A percentile compares a stretch with the other conserved stretches of the same genome.
Evolutionary conservation across 441 rosid species (phyloP).

Genomic region (Croton laevigatus): DNA sequence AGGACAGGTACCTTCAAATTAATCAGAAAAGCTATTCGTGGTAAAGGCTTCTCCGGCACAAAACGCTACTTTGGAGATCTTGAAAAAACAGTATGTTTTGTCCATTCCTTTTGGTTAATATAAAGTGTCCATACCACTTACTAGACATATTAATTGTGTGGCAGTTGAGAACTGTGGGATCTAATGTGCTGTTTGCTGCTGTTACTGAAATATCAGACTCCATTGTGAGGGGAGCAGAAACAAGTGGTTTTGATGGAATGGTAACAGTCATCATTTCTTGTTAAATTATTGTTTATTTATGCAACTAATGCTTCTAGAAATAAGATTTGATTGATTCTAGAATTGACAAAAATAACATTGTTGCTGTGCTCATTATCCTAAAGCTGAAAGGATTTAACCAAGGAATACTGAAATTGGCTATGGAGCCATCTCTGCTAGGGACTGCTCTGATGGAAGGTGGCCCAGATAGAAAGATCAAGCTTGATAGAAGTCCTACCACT

Average conservation of each 20-base stretch:
- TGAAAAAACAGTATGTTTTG: conserved; percentile 73
- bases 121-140: conserved; percentile 17
- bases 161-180: conserved; percentile 88
- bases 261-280: conserved; percentile 36
- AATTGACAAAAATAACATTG: conserved; percentile 15
- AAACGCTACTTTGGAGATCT: conserved; percentile 95
- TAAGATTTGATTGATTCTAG: conserved; percentile 2
- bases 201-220: conserved; percentile 95
- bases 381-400: conserved; percentile 89
- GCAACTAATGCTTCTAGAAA: conserved; percentile 2
- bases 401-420: conserved; percentile 88
- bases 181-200: conserved; percentile 81
- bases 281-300: not conserved
- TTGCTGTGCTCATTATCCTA: conserved; percentile 18
- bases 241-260: conserved; percentile 95
- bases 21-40: conserved; percentile 70
- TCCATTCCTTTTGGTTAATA: conserved; percentile 13
- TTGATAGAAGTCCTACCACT: conserved; percentile 79
- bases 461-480: conserved; percentile 86
- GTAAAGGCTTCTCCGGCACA: conserved; percentile 82
- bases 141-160: conserved; percentile 24
- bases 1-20: conserved; percentile 80
- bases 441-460: conserved; percentile 92
- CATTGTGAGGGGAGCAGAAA: conserved; percentile 84
- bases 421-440: conserved; percentile 93